phyloP scores from a whole-genome alignment of 2,329 filamentous ascomycete species.

The Rutstroemia sydowiana region DNA sequence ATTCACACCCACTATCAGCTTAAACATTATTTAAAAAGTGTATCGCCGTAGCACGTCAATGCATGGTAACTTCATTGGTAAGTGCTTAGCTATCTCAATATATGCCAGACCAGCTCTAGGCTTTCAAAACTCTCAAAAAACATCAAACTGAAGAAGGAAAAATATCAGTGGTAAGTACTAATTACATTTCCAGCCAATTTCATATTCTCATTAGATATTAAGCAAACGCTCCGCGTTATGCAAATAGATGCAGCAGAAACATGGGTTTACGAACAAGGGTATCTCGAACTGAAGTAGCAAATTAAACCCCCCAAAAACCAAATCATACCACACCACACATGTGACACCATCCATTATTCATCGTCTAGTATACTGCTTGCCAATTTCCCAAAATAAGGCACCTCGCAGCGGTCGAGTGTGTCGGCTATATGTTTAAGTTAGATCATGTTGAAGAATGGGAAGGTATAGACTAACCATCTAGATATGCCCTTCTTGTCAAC shows the following conservation, averaged over 20 bases:
- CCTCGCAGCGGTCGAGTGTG: constrained; percentile 52
- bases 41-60: too few species aligned
- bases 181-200: not conserved
- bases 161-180: not conserved
- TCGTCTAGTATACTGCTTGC: constrained; percentile 89
- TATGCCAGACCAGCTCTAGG: too few species aligned
- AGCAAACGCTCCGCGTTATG: not conserved
- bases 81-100: too few species aligned
- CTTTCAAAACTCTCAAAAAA: too few species aligned
- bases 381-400: constrained; percentile 77
- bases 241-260: not conserved
- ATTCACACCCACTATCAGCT: too few species aligned
- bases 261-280: constrained; percentile 18
- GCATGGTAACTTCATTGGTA: too few species aligned
- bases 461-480: constrained; percentile 50
- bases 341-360: constrained; percentile 39
- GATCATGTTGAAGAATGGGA: not conserved
- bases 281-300: constrained; percentile 16
- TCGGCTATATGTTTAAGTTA: constrained; percentile 40
- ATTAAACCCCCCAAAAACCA: not conserved
- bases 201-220: constrained; percentile 21
- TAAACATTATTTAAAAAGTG: too few species aligned
- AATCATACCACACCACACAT: not conserved
- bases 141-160: not conserved
- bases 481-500: constrained; percentile 72